Evolutionary conservation across 805 yeast genomes (phyloP), one percentile per base, ranked within the genome.

Genomic region (Suhomyces sp.): DNA sequence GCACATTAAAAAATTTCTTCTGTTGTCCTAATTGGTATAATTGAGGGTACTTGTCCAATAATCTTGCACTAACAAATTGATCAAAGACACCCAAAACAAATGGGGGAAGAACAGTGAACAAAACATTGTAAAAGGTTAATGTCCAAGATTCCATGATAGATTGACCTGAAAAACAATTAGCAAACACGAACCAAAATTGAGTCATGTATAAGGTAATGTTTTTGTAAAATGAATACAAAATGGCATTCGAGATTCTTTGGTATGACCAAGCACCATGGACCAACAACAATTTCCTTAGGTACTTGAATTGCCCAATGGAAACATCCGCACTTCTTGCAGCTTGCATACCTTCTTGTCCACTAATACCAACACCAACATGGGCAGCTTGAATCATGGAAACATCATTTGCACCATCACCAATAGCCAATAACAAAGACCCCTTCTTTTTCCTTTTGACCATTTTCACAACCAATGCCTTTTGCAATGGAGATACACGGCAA

Each of bases 351-450:
- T 93, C 99, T 91, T 88, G 83, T 46, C 99, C 99, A 62, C 95
- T 86, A 44, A 93, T 95, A 56, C 99, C 99, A 16, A 93, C 96
- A 44, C 99, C 99, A 35, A 93, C 96, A 60, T 93, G 98, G 0
- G 98, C 98, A 11, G 98, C 98, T 62, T 93, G 98, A 46, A 93
- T 93, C 99, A 93, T 93, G 23, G 95, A 83, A 25, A 93, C 98
- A 65, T 93, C 99, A 55, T 93, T 93, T 3, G 99, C 99, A 54
- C 99, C 99, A 63, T 93, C 99, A 28, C 99, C 99, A 54, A 93
- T 83, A 1, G 98, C 98, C 40, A 93, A 68, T 27, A 95, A 60
- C 26, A 85, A 60, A 2, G 95, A 77, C 31, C 83, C 81, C 53
- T 76, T 74, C 58, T 63, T 64, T 63, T 87, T 83, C 32, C 86